Conservation (phyloP, 2,329 filamentous ascomycete species). For the Beauveria medogensis region DNA sequence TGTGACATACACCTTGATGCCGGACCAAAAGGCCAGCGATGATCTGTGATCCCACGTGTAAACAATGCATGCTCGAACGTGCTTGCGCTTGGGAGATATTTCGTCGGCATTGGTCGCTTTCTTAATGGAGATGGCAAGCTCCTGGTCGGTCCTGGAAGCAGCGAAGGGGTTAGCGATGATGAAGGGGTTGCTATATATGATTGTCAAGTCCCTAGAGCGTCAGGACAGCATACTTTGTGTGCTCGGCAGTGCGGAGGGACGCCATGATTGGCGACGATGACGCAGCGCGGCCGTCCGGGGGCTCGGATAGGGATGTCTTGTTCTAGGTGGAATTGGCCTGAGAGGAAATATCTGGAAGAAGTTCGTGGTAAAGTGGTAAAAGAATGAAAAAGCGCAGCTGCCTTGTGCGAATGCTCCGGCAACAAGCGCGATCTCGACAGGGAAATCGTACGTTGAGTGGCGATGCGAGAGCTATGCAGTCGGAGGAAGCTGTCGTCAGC, state of each 20-base stretch:
- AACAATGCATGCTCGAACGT: constrained; percentile 95
- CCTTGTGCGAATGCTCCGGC: background rate
- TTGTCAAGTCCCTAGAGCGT: background rate
- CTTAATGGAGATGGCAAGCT: constrained; percentile 61
- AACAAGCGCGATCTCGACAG: background rate
- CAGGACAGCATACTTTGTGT: constrained; percentile 7
- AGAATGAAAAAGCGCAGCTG: background rate
- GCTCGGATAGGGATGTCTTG: constrained; percentile 5
- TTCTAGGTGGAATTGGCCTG: background rate
- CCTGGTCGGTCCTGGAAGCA: constrained; percentile 52
- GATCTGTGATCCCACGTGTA: constrained; percentile 99
- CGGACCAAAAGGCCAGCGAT: constrained; percentile 89
- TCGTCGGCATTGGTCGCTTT: constrained; percentile 64
- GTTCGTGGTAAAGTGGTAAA: background rate
- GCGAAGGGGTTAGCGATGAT: background rate
- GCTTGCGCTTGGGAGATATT: constrained; percentile 69
- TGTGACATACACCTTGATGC: constrained; percentile 85
- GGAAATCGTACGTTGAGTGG: background rate
- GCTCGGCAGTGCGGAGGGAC: constrained; percentile 11
- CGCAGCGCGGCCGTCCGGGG: constrained; percentile 7
- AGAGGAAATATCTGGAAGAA: background rate
- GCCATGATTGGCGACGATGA: constrained; percentile 8
- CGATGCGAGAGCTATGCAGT: constrained; percentile 1
- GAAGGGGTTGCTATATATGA: no score
- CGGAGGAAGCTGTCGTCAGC: constrained; percentile 15